Evolutionary conservation across 306 rosid genomes (phyloP).

Genomic region (Sicyos edulis): DNA sequence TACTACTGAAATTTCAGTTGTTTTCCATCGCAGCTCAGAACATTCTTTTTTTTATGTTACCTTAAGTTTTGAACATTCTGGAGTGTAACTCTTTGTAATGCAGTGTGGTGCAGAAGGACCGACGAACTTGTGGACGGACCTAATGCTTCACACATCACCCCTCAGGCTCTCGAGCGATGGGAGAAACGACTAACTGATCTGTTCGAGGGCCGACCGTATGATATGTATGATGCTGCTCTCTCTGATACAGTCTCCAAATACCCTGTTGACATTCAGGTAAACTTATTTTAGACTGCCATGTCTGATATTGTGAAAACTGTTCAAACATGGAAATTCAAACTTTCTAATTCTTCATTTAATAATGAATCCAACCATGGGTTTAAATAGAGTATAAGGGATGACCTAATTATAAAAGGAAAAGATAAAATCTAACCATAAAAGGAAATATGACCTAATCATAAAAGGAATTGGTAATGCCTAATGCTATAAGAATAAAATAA

Average conservation of each 20-base stretch:
- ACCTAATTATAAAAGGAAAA: too few relatives aligned
- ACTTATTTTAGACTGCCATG: not conserved
- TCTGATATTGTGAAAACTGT: not conserved
- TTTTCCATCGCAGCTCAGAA: not conserved
- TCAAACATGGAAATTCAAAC: too few relatives aligned
- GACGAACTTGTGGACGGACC: constrained; percentile 97
- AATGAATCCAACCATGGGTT: too few relatives aligned
- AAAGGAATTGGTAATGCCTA: too few relatives aligned
- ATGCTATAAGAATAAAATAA: too few relatives aligned
- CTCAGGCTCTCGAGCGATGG: constrained; percentile 89
- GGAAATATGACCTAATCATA: too few relatives aligned
- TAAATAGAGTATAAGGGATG: too few relatives aligned
- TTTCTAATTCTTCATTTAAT: too few relatives aligned
- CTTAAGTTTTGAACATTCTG: constrained; percentile 9
- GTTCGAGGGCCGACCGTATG: constrained; percentile 76
- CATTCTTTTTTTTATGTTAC: not conserved
- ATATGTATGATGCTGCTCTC: constrained; percentile 94
- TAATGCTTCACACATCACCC: constrained; percentile 83
- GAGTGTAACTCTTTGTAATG: constrained; percentile 23
- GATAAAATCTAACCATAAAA: too few relatives aligned
- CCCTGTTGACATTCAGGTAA: constrained; percentile 90
- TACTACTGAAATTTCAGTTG: not conserved
- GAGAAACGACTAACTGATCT: constrained; percentile 61
- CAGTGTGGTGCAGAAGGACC: constrained; percentile 98
- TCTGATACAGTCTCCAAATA: constrained; percentile 68